A percentile compares a stretch with the other conserved stretches of the same genome.
phyloP scores from a whole-genome alignment of 495 filamentous ascomycete species.

The Tuber umbilicatum region DNA sequence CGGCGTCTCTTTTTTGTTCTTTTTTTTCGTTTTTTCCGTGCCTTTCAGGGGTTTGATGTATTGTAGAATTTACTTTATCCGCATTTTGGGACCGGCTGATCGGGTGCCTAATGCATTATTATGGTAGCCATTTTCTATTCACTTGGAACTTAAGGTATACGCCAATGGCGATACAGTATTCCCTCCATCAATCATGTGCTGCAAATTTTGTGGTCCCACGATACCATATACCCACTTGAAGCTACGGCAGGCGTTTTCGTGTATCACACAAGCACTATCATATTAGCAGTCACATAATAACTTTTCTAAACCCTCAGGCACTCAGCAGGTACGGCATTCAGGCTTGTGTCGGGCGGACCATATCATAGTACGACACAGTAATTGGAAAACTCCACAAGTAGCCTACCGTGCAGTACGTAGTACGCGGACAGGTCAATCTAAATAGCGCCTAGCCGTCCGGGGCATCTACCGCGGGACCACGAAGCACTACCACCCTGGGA shows the following conservation, averaged over 20 bases:
- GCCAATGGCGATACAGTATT: neutral
- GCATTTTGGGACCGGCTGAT: neutral
- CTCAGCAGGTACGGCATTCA: neutral
- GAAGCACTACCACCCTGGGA: neutral
- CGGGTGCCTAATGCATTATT: neutral
- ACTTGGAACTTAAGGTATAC: neutral
- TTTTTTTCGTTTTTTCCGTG: neutral
- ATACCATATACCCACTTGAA: neutral
- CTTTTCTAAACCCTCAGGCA: neutral
- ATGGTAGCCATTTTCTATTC: neutral
- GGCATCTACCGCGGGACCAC: neutral
- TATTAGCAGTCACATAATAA: neutral
- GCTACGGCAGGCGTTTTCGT: neutral
- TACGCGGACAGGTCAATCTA: neutral
- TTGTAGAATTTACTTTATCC: neutral
- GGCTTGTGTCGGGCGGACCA: neutral
- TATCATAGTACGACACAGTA: too few species aligned
- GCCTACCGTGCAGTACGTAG: too few species aligned
- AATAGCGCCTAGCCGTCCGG: neutral
- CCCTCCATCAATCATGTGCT: neutral
- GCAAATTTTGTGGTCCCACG: neutral
- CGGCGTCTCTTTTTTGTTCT: neutral
- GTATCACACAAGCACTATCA: neutral
- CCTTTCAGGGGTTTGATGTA: neutral
- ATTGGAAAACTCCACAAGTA: neutral